Evolutionary conservation across 2,329 filamentous ascomycete genomes (phyloP), one percentile per base, ranked within the genome.

Genomic region (Pyrenophora graminea): DNA sequence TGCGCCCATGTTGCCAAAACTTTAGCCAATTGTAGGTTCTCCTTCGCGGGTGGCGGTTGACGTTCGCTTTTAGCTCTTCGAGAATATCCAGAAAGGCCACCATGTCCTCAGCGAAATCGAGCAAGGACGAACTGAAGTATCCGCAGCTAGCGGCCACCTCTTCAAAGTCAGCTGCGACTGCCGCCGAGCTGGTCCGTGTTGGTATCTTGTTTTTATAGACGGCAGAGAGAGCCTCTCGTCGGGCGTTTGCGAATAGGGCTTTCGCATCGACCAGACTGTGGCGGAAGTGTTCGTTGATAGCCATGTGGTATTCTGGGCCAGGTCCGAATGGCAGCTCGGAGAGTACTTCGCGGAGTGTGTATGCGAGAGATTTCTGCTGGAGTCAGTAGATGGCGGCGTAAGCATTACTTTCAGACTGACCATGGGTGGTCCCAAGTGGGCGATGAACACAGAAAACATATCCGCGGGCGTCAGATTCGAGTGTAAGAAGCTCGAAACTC

Each of bases 111-210:
- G 91, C 92, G 67, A 97, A 93, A 61, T 94, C 89, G 56, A 94
- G 84, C 21, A 99, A 79, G 37, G 89, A 95, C 70, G 94, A 97
- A 68, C 90, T 93, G 69, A 97, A 99, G 73, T 97, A 92, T 0
- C 94, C 93, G 67, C 94, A 99, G 49, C 92, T 95, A n/a, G 94
- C 93, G 34, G 93, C 92, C 9, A 97, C 92, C 73, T 99, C 94
- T 71, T 99, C 94, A 50, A 96, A 91, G 71, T 97, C 94, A 2
- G 93, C 94, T 67, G 95, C 88, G 7, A 93, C 82, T 55, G 88
- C 88, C 45, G 90, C 81, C 0, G 88, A 86, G 36, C 85, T 82
- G 3, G 85, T 79, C 51, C 84, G 84, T 9, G 84, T 84, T 33
- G 91, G 79, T 62, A 91, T 86, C 53, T 91, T 91, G 44, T 84